These are phyloP conservation scores for Coemansia sp. DNA, from an alignment of 192 early-diverging fungal species.

Conservation along the genomic window DNA sequence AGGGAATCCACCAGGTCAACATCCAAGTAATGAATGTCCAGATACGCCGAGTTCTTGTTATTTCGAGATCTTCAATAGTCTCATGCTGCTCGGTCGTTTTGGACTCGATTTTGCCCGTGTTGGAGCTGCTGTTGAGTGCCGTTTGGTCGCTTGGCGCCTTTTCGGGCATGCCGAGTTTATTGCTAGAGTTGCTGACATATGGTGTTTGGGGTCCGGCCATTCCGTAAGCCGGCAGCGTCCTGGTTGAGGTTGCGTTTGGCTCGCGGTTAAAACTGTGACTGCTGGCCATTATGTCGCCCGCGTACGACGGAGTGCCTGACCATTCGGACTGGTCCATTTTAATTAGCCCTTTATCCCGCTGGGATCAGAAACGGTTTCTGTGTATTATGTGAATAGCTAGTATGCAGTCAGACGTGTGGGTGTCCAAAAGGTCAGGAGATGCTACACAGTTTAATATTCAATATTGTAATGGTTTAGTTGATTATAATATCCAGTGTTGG, in stretches of 20 bases:
- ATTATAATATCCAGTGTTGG: too few relatives aligned
- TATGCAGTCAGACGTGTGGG: too few relatives aligned
- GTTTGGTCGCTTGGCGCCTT: slow-evolving; percentile 28
- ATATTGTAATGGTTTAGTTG: too few relatives aligned
- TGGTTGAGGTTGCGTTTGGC: neutral
- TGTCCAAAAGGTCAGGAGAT: too few relatives aligned
- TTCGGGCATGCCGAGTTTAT: slow-evolving; percentile 3
- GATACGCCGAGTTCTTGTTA: slow-evolving; percentile 22
- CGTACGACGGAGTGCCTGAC: slow-evolving; percentile 36
- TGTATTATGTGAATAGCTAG: too few relatives aligned
- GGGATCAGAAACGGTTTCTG: too few relatives aligned
- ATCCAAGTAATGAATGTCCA: slow-evolving; percentile 37
- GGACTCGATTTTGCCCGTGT: slow-evolving; percentile 2
- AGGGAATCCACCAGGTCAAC: slow-evolving; percentile 46
- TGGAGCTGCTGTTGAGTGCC: slow-evolving; percentile 13
- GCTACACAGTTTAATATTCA: too few relatives aligned
- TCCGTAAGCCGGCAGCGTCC: slow-evolving; percentile 20
- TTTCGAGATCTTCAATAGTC: slow-evolving; percentile 40
- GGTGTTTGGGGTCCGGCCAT: neutral
- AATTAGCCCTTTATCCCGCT: too few relatives aligned
- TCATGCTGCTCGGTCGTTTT: slow-evolving; percentile 32
- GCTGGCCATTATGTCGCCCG: slow-evolving; percentile 34
- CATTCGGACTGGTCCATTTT: slow-evolving; percentile 39
- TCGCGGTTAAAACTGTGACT: slow-evolving; percentile 9
- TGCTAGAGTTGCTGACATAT: neutral